Evolutionary conservation across 345 rosid genomes (phyloP).

Genomic region (Excoecaria cochinchinensis): DNA sequence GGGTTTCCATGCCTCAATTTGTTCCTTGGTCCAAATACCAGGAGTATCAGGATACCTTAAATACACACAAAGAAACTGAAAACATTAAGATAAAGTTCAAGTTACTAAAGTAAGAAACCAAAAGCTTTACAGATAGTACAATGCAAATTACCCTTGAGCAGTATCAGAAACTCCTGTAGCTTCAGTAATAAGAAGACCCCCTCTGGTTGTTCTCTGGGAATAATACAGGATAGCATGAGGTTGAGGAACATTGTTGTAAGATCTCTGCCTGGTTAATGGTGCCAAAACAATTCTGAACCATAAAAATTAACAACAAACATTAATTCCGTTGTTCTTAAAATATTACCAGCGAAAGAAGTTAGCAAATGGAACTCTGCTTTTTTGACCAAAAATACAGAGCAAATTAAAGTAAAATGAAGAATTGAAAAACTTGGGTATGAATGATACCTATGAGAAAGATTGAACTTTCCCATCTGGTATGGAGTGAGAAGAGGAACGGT

Average conservation of each 20-base stretch:
- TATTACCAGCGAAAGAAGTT: too few species aligned
- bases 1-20: constrained; percentile 85
- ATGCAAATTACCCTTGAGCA: constrained; percentile 44
- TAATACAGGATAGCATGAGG: constrained; percentile 69
- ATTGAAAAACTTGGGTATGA: neutral
- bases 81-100: too few species aligned
- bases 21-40: constrained; percentile 80
- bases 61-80: neutral
- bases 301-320: neutral
- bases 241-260: constrained; percentile 58
- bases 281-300: constrained; percentile 56
- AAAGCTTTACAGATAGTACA: too few species aligned
- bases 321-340: too few species aligned
- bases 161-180: constrained; percentile 67
- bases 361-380: too few species aligned
- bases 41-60: constrained; percentile 47
- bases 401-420: too few species aligned
- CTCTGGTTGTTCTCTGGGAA: constrained; percentile 59
- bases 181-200: constrained; percentile 64
- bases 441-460: neutral
- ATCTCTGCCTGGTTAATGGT: constrained; percentile 67
- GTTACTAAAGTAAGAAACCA: too few species aligned
- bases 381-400: too few species aligned
- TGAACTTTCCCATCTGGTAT: constrained; percentile 8
- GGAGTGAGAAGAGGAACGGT: constrained; percentile 6